Evolutionary conservation across 78 protist genomes (phyloP).

Genomic region (Dictyostelium firmibasis): DNA sequence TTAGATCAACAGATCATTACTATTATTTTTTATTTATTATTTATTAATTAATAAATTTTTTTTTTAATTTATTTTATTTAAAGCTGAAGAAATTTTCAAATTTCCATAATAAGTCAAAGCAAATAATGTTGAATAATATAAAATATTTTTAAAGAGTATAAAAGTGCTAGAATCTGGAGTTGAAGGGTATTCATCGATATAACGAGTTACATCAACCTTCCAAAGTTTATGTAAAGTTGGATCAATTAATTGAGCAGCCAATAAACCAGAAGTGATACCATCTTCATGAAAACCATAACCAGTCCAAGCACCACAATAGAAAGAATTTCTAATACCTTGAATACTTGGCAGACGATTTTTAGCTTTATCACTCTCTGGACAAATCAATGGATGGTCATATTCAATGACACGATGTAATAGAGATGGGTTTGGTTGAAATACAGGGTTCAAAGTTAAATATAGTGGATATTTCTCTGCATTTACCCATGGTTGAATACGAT

Average conservation of each 20-base stretch:
- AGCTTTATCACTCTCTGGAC: not conserved
- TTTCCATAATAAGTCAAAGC: not conserved
- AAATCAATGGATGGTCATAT: constrained; percentile 59
- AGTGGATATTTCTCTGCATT: constrained; percentile 24
- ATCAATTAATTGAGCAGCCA: constrained; percentile 49
- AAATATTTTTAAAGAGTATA: not conserved
- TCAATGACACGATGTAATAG: constrained; percentile 32
- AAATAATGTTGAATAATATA: not conserved
- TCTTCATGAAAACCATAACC: constrained; percentile 73
- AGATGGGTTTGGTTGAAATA: not conserved
- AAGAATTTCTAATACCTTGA: constrained; percentile 45
- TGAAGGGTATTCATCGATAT: not conserved
- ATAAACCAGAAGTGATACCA: constrained; percentile 48
- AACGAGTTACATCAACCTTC: constrained; percentile 26
- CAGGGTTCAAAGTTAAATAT: constrained; percentile 52
- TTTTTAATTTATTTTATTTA: not conserved
- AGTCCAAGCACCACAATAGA: constrained; percentile 49
- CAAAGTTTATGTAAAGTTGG: constrained; percentile 24
- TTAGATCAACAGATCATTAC: too few relatives aligned
- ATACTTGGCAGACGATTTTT: not conserved
- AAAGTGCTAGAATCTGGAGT: not conserved
- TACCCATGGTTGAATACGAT: constrained; percentile 68
- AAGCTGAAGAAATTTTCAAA: too few relatives aligned
- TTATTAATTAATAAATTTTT: too few relatives aligned
- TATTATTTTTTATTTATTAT: too few relatives aligned